Evolutionary conservation across 2,329 filamentous ascomycete genomes (phyloP), one percentile per base, ranked within the genome.

Genomic region (Trichocomaceae sp.): DNA sequence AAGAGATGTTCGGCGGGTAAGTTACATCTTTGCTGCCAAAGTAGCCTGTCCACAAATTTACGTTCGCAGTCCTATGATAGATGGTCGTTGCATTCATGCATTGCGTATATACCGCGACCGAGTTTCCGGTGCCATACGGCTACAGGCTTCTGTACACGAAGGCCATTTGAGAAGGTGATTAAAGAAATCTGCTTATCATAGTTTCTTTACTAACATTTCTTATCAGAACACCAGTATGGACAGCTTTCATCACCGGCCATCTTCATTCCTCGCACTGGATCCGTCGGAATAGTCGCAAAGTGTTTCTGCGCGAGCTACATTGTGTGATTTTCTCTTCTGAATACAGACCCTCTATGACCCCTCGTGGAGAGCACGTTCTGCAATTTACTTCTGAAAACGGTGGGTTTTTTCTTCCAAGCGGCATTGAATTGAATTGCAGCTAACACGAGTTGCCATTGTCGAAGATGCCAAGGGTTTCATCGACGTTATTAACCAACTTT

Each of bases 161-260:
- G 81, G 82, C 1, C 73, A 75, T 1, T 73, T 78, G 67, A 75
- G 77, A 59, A 71, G 74, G 74, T 76, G 67, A 59, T 63, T 56
- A n/a, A n/a, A n/a, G 35, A 45, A 41, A 41, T 39, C 15, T 17
- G 7, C 7, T 5, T n/a, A 39, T 39, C 17, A 15, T 5, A 42
- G 31, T 10, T 31, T 47, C 22, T 19, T 15, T 50, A 19, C 29
- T 50, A 17, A 26, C 12, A 17, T 12, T 17, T 4, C 41, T 35
- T 2, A 1, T 17, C 48, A 77, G 75, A 19, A 77, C 79, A 2
- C 82, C 82, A 0, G 78, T 84, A 54, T 85, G 82, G 82, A 85
- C 81, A 2, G 78, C 79, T 0, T 82, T 82, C 57, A 72, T 82
- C 19, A 78, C 77, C 1, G 67, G 75, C 22, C 74, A 77, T 53